A percentile compares a stretch with the other conserved stretches of the same genome.
Conservation (phyloP, 73 alveolate species). For the Blepharisma japonicum region DNA sequence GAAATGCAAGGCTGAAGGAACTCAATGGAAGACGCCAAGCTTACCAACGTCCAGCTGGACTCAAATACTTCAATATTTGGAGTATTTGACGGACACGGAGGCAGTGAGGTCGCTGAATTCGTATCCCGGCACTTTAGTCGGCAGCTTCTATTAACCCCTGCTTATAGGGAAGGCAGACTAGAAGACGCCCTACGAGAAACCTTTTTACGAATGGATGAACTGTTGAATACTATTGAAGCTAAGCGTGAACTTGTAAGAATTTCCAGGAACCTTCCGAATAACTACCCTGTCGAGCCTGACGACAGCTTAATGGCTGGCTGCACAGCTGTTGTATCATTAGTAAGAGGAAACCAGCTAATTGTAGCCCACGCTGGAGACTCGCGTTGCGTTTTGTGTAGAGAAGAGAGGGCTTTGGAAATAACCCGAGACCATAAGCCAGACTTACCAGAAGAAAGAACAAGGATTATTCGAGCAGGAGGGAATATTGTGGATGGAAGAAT, state of each 20-base stretch:
- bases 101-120: conserved; percentile 86
- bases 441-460: conserved; percentile 70
- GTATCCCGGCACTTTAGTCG: conserved; percentile 63
- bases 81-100: conserved; percentile 97
- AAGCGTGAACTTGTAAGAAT: not conserved
- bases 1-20: conserved; percentile 78
- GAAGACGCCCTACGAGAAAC: conserved; percentile 75
- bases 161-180: conserved; percentile 53
- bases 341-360: conserved; percentile 52
- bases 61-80: conserved; percentile 71
- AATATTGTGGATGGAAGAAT: conserved; percentile 82
- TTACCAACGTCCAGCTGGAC: conserved; percentile 60
- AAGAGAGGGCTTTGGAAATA: conserved; percentile 59
- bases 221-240: conserved; percentile 38
- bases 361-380: conserved; percentile 97
- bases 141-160: conserved; percentile 51
- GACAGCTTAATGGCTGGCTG: conserved; percentile 60
- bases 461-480: conserved; percentile 88
- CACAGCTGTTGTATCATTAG: conserved; percentile 65
- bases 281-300: conserved; percentile 1
- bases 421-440: conserved; percentile 92
- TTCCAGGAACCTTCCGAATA: not conserved
- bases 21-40: conserved; percentile 87
- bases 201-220: conserved; percentile 72
- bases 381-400: conserved; percentile 62